phyloP scores from a whole-genome alignment of 2,329 filamentous ascomycete genomes.

The Macroventuria anomochaeta region DNA sequence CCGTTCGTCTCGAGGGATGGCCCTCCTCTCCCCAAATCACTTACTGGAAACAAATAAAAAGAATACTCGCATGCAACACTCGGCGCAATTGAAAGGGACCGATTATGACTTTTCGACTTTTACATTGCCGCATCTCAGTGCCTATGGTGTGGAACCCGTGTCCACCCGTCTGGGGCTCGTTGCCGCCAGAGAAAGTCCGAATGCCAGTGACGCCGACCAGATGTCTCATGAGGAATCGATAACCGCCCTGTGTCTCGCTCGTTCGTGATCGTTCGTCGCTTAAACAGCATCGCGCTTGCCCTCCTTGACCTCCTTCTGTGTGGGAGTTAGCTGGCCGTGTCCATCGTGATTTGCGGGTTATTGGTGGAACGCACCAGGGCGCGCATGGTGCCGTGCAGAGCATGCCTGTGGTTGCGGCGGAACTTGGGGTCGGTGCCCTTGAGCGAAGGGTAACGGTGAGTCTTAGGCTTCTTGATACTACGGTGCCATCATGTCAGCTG shows the following conservation, averaged over 20 bases:
- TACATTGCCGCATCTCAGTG: slow-evolving; percentile 49
- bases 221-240: slow-evolving; percentile 51
- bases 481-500: slow-evolving; percentile 28
- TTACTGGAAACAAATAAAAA: slow-evolving; percentile 16
- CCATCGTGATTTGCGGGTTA: not conserved
- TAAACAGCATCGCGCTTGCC: slow-evolving; percentile 90
- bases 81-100: slow-evolving; percentile 26
- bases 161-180: slow-evolving; percentile 44
- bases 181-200: slow-evolving; percentile 48
- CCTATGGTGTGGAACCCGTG: slow-evolving; percentile 42
- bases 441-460: slow-evolving; percentile 96
- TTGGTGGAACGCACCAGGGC: slow-evolving; percentile 76
- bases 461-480: slow-evolving; percentile 99
- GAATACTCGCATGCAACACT: slow-evolving; percentile 32
- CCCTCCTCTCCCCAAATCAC: slow-evolving; percentile 20
- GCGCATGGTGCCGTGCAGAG: slow-evolving; percentile 98
- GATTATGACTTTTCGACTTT: slow-evolving; percentile 45
- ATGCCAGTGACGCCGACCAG: slow-evolving; percentile 52
- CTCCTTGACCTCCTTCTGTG: slow-evolving; percentile 95
- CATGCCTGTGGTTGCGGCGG: slow-evolving; percentile 99
- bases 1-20: slow-evolving; percentile 48
- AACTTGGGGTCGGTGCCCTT: slow-evolving; percentile 99
- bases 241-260: slow-evolving; percentile 45
- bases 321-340: slow-evolving; percentile 32
- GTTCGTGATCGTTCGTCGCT: slow-evolving; percentile 48